These are phyloP conservation scores for Plantago major DNA, from an alignment of 257 asterid genomes.

Conservation along the genomic window DNA sequence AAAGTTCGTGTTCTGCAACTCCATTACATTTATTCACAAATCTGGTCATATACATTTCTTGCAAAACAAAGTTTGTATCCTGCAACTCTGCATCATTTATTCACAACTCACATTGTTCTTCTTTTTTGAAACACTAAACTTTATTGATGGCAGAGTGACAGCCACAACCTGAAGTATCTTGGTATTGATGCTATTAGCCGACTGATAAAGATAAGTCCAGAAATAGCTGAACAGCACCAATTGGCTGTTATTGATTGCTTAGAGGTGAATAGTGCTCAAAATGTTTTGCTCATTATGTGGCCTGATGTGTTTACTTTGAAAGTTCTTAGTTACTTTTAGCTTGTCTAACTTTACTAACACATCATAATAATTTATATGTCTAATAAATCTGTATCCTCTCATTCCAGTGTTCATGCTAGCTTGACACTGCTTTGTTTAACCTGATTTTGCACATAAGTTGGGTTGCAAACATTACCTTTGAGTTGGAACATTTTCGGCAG, in stretches of 20 bases:
- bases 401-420: no score
- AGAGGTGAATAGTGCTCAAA: constrained; percentile 54
- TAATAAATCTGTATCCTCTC: no score
- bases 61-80: constrained; percentile 43
- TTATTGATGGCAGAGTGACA: constrained; percentile 65
- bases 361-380: no score
- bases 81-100: constrained; percentile 17
- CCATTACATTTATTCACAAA: neutral
- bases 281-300: neutral
- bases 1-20: constrained; percentile 49
- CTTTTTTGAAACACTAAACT: neutral
- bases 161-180: constrained; percentile 96
- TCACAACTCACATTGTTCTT: neutral
- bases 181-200: constrained; percentile 98
- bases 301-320: no score
- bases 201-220: constrained; percentile 89
- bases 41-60: constrained; percentile 5
- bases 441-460: no score
- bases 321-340: no score
- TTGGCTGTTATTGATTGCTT: constrained; percentile 96
- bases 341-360: no score
- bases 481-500: no score
- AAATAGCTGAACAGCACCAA: constrained; percentile 96
- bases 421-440: no score
- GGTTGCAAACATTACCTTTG: no score